phyloP scores from a whole-genome alignment of 176 grass and related monocot genomes.

The Hordeum vulgare region MorexV3_pseudomolecules_assembly NC_058520.1:93960642-93961141 shows the following conservation, averaged over 20 bases:
- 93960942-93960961: not conserved
- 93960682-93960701: too few species aligned
- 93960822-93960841: too few species aligned
- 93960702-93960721: not conserved
- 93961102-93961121: slow-evolving; percentile 66
- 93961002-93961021: not conserved
- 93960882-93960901: not conserved
- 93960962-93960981: not conserved
- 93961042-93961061: not conserved
- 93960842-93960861: not conserved
- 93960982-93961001: not conserved
- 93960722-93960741: not conserved
- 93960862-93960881: not conserved
- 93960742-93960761: not conserved
- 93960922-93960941: not conserved
- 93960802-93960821: not conserved
- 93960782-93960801: not conserved
- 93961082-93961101: slow-evolving; percentile 27
- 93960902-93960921: not conserved
- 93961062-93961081: not conserved
- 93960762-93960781: too few species aligned
- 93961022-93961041: not conserved
- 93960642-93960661: too few species aligned
- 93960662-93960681: too few species aligned
- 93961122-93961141: slow-evolving; percentile 69